These are phyloP conservation scores for Akanthomyces muscarius DNA, from an alignment of 2,329 filamentous ascomycete genomes.

Conservation along the genomic window DNA sequence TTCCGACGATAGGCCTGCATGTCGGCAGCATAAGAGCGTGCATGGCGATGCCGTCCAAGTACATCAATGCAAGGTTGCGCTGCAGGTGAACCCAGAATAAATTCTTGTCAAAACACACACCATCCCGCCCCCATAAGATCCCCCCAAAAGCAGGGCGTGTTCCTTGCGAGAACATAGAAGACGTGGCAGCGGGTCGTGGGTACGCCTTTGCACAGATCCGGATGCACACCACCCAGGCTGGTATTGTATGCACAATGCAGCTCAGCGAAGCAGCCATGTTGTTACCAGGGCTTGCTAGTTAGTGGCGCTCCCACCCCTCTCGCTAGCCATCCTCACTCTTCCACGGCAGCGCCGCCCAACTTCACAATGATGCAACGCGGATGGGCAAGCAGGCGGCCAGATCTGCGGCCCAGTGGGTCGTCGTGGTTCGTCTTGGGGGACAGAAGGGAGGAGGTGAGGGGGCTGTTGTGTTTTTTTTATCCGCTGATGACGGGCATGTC, in stretches of 20 bases:
- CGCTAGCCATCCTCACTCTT: not conserved
- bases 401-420: constrained; percentile 40
- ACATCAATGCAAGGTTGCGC: constrained; percentile 6
- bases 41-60: not conserved
- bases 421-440: constrained; percentile 34
- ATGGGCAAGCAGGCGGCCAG: constrained; percentile 27
- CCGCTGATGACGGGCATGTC: constrained; percentile 15
- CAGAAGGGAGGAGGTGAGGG: constrained; percentile 4
- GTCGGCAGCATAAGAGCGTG: not conserved
- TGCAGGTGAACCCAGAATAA: constrained; percentile 8
- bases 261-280: constrained; percentile 25
- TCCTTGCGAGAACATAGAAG: not conserved
- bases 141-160: constrained; percentile 9
- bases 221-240: constrained; percentile 16
- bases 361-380: not conserved
- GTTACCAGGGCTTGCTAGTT: constrained; percentile 25
- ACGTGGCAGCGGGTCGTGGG: constrained; percentile 17
- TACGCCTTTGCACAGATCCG: constrained; percentile 16
- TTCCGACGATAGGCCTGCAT: constrained; percentile 4
- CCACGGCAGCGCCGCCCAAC: constrained; percentile 15
- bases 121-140: constrained; percentile 6
- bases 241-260: constrained; percentile 20
- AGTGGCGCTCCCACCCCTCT: constrained; percentile 9
- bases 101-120: not conserved
- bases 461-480: constrained; percentile 10